These are phyloP conservation scores for Verruconis gallopava DNA, from an alignment of 2,329 filamentous ascomycete species.

Conservation along the genomic window DNA sequence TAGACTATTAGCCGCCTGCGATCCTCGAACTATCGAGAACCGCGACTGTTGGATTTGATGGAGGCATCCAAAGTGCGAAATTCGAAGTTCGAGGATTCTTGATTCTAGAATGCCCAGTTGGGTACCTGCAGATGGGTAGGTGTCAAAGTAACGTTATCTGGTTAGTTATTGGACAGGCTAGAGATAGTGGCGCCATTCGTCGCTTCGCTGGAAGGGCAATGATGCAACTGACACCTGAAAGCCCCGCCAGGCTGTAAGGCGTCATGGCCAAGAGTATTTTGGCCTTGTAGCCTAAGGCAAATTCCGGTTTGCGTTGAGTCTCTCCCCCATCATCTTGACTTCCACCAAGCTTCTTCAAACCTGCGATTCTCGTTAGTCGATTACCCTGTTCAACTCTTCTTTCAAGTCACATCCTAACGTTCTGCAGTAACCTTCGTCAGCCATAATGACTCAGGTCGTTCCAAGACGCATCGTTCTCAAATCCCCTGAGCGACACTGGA, in stretches of 20 bases:
- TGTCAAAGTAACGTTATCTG: background rate
- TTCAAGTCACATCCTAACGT: slow-evolving; percentile 9
- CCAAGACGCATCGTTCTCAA: slow-evolving; percentile 12
- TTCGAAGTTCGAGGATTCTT: background rate
- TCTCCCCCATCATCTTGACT: background rate
- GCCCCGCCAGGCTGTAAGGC: no score
- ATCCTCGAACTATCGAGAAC: background rate
- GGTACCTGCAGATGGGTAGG: background rate
- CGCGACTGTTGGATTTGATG: background rate
- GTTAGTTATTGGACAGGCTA: background rate
- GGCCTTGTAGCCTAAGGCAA: slow-evolving; percentile 1
- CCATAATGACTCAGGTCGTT: slow-evolving; percentile 12
- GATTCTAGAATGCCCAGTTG: background rate
- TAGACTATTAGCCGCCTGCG: background rate
- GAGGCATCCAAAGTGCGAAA: background rate
- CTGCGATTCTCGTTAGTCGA: background rate
- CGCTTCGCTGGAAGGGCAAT: background rate
- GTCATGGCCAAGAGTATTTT: no score
- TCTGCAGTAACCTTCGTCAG: slow-evolving; percentile 10
- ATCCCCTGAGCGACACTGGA: background rate
- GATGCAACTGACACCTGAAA: background rate
- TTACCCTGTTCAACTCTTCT: background rate
- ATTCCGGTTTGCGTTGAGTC: background rate
- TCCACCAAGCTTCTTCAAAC: background rate
- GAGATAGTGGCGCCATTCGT: background rate